Base-by-base conservation (phyloP, 768 basidiomycete species). In the Dioszegia crocea region DNA sequence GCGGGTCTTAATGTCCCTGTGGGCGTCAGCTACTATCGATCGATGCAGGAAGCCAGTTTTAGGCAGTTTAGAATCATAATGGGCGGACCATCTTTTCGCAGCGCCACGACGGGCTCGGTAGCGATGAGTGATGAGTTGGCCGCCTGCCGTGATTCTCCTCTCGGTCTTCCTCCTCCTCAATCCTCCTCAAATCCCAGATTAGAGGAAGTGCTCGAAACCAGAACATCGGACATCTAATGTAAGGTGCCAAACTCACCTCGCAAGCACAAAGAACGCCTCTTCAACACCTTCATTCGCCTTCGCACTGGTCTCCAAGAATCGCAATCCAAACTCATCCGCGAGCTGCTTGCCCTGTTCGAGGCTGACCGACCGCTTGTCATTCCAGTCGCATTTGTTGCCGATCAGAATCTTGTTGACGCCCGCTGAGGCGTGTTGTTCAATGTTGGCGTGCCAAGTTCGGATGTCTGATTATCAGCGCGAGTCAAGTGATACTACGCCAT, bases 351-450 rank as follows among this genome's bases (percentile, higher is more conserved):
- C 94, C 79, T 92, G 89, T 71, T 91, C 88, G 76, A 88, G 86
- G 4, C 90, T 86, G 57, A 99, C 89, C 14, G 86, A 88, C 65
- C 88, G 85, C 81, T 96, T 97, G 79, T 97, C 94, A 56, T 86
- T 85, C 91, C 93, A 96, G 78, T 99, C 96, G 43, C 89, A 97
- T 79, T 99, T 99, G 82, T 99, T 99, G 38, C 96, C 96, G 65
- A 98, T 89, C 52, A 98, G 85, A 61, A 99, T 90, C 85, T 98
- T 98, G 85, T 98, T 98, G 64, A 98, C 96, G 36, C 91, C 92
- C 66, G 98, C 91, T 1, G 94, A 96, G 36, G 96, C 96, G 76
- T 98, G 93, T 76, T 97, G 94, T 79, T 98, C 96, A 65, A 98
- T 92, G 77, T 97, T 97, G 33, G 87, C 80, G 78, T 97, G 90